Conservation (phyloP, 2,329 filamentous ascomycete genomes). For the Xylaria sp. region DNA sequence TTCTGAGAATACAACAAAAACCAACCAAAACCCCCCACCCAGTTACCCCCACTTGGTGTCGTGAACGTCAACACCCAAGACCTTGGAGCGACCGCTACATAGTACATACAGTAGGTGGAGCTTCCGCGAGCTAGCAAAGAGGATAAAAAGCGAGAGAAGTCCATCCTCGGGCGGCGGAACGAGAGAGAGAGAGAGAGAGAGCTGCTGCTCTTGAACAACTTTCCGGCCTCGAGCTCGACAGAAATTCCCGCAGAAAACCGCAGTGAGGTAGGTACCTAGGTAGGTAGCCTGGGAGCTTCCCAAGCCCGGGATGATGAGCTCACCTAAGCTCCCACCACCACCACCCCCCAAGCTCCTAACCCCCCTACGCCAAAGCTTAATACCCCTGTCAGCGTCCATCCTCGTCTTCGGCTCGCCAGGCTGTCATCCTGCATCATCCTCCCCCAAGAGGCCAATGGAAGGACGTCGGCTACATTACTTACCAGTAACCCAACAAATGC, state of each 20-base stretch:
- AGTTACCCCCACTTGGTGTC: conserved; percentile 16
- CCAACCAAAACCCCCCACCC: conserved; percentile 14
- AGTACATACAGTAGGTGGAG: conserved; percentile 24
- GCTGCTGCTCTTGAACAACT: conserved; percentile 2
- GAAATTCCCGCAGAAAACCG: conserved; percentile 15
- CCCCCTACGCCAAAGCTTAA: not conserved
- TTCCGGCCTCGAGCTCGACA: conserved; percentile 2
- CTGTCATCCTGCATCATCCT: not conserved
- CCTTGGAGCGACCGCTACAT: too few species aligned
- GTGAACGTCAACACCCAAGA: conserved; percentile 18
- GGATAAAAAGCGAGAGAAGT: conserved; percentile 22
- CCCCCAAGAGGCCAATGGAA: too few species aligned
- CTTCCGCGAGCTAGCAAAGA: conserved; percentile 15
- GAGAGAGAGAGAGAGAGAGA: too few species aligned
- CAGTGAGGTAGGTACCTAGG: not conserved
- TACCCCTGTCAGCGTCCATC: not conserved
- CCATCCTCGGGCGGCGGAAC: conserved; percentile 17
- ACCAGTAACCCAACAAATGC: too few species aligned
- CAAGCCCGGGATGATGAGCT: not conserved
- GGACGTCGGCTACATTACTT: too few species aligned
- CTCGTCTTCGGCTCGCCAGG: not conserved
- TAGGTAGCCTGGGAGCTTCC: not conserved
- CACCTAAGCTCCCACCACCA: conserved; percentile 5
- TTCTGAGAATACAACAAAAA: conserved; percentile 1
- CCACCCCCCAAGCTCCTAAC: not conserved